phyloP scores from a whole-genome alignment of 768 basidiomycete species.

The Bullera alba region DNA sequence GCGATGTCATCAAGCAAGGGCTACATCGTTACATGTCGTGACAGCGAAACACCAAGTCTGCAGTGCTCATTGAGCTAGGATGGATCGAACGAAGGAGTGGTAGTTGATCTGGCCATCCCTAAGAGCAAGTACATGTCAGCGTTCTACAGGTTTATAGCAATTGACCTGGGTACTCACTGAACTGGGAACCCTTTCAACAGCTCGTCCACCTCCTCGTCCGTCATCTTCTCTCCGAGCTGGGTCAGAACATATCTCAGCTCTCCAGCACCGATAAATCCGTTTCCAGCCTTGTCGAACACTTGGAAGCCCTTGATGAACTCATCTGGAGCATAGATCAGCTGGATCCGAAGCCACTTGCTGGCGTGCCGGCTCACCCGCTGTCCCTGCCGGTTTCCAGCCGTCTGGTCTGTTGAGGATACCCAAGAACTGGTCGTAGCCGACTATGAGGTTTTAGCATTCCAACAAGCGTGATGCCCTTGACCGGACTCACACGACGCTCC shows the following conservation, averaged over 20 bases:
- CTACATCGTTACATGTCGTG: no score
- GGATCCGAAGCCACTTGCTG: background rate
- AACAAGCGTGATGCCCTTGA: conserved; percentile 11
- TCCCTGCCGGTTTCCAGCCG: conserved; percentile 94
- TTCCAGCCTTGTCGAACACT: conserved; percentile 94
- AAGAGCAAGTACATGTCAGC: conserved; percentile 4
- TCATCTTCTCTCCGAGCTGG: conserved; percentile 96
- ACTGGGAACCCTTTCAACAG: conserved; percentile 92
- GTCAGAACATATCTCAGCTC: conserved; percentile 90
- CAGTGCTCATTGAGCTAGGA: conserved; percentile 64
- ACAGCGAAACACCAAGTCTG: no score
- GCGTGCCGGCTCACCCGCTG: conserved; percentile 60
- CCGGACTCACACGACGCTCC: conserved; percentile 63
- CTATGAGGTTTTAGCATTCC: conserved; percentile 47
- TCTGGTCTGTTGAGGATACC: conserved; percentile 87
- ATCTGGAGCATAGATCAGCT: conserved; percentile 53
- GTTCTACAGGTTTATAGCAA: background rate
- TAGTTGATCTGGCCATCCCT: conserved; percentile 98
- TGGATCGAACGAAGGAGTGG: conserved; percentile 90
- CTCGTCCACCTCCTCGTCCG: conserved; percentile 96
- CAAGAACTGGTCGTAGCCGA: conserved; percentile 88
- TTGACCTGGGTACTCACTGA: conserved; percentile 56
- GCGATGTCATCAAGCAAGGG: no score
- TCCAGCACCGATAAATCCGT: conserved; percentile 83
- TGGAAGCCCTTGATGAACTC: conserved; percentile 99